These are phyloP conservation scores for Lactarius tabidus DNA, from an alignment of 768 basidiomycete species.

Conservation along the genomic window DNA sequence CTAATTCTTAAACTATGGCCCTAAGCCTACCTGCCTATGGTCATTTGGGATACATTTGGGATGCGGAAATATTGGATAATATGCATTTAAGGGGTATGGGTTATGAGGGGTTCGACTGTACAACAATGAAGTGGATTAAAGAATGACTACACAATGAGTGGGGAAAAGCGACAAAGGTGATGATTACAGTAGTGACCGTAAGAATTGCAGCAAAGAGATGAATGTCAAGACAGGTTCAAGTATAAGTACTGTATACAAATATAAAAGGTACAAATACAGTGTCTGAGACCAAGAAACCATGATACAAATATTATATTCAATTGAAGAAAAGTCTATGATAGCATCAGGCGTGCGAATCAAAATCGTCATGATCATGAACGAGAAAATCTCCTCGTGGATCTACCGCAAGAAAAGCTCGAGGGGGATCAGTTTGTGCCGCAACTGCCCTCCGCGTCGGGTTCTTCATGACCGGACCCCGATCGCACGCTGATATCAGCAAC, in stretches of 20 bases:
- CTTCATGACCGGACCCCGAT: slow-evolving; percentile 39
- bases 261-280: background rate
- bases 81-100: too few relatives aligned
- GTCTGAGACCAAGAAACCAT: background rate
- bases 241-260: background rate
- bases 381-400: too few relatives aligned
- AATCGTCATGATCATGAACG: background rate
- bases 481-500: background rate
- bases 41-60: too few relatives aligned
- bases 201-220: background rate
- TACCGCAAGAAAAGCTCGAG: slow-evolving; percentile 49
- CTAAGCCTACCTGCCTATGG: too few relatives aligned
- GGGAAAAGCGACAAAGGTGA: background rate
- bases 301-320: background rate
- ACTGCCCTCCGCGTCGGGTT: slow-evolving; percentile 40
- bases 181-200: background rate
- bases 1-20: too few relatives aligned
- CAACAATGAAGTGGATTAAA: background rate
- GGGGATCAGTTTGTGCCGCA: slow-evolving; percentile 61
- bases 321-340: background rate
- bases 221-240: background rate
- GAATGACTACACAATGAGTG: background rate
- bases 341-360: too few relatives aligned
- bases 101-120: too few relatives aligned
- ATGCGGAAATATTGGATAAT: too few relatives aligned